Percentiles rank a stretch among this genome's conserved stretches.
Conservation (phyloP, 1,139 yeast species). For the Magnusiomyces sp. region DNA sequence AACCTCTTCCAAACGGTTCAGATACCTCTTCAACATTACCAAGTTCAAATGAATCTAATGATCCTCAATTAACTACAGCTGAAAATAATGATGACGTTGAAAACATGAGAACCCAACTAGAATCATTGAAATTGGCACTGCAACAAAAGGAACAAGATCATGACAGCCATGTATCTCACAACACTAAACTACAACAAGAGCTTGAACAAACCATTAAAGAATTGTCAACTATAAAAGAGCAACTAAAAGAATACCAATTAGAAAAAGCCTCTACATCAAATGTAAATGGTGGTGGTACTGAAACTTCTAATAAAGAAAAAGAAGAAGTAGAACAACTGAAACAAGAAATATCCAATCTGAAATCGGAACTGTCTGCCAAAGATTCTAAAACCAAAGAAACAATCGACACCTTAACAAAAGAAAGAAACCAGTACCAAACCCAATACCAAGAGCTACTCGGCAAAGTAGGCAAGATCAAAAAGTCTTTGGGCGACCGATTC, state of each 20-base stretch:
- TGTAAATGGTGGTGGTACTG: too few species aligned
- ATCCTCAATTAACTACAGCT: too few species aligned
- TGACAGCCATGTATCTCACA: constrained; percentile 1
- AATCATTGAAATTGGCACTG: too few species aligned
- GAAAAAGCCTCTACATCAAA: too few species aligned
- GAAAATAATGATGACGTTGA: too few species aligned
- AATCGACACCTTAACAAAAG: background rate
- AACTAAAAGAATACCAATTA: background rate
- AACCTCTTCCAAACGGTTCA: too few species aligned
- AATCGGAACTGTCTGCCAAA: background rate
- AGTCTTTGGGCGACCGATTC: constrained; percentile 64
- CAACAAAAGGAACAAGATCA: background rate
- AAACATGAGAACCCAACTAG: too few species aligned
- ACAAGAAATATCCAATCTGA: background rate
- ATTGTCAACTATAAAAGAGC: background rate
- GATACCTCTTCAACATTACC: too few species aligned
- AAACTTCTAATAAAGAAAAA: background rate
- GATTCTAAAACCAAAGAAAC: background rate
- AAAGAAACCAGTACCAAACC: constrained; percentile 53
- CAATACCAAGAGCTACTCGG: constrained; percentile 71
- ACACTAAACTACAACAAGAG: constrained; percentile 5
- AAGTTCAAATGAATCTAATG: too few species aligned
- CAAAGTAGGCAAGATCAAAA: constrained; percentile 71
- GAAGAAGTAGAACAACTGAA: background rate
- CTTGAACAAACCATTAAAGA: background rate